Base-by-base conservation (phyloP, 345 rosid genomes). In the Erysimum cheiranthoides region DNA sequence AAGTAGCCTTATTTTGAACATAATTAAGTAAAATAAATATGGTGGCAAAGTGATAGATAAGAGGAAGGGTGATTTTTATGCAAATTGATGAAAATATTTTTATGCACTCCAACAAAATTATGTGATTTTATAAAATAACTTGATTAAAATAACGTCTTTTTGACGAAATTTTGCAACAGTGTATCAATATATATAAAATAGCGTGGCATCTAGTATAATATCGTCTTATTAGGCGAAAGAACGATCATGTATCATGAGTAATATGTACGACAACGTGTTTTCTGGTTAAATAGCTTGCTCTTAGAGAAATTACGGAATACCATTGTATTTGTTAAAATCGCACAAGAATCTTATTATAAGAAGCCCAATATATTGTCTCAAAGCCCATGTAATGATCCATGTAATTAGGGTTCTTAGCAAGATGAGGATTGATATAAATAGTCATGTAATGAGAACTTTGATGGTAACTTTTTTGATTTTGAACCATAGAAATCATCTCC, bases 401-500 rank as follows among this genome's bases (percentile, higher is more conserved):
- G n/a, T n/a, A n/a, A n/a, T n/a, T n/a, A n/a, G n/a, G n/a, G n/a
- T n/a, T n/a, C n/a, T n/a, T n/a, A n/a, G n/a, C n/a, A n/a, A n/a
- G n/a, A n/a, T n/a, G n/a, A n/a, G n/a, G n/a, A n/a, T n/a, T n/a
- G n/a, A n/a, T n/a, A n/a, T n/a, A n/a, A n/a, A n/a, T n/a, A n/a
- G n/a, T n/a, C n/a, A n/a, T n/a, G n/a, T n/a, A n/a, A n/a, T n/a
- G n/a, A n/a, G n/a, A n/a, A n/a, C n/a, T n/a, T n/a, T n/a, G n/a
- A n/a, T n/a, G n/a, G n/a, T n/a, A n/a, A n/a, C n/a, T n/a, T n/a
- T n/a, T 71, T 71, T 32, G 76, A 77, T 77, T 77, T 47, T 77
- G 61, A 77, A 28, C 72, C 76, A 77, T 70, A 61, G 17, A 77
- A 71, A 56, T 10, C 66, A 28, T 65, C 76, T 77, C n/a, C 72